phyloP scores from a whole-genome alignment of 352 stramenopile species.

The Phytopythium chamaehyphon region DNA sequence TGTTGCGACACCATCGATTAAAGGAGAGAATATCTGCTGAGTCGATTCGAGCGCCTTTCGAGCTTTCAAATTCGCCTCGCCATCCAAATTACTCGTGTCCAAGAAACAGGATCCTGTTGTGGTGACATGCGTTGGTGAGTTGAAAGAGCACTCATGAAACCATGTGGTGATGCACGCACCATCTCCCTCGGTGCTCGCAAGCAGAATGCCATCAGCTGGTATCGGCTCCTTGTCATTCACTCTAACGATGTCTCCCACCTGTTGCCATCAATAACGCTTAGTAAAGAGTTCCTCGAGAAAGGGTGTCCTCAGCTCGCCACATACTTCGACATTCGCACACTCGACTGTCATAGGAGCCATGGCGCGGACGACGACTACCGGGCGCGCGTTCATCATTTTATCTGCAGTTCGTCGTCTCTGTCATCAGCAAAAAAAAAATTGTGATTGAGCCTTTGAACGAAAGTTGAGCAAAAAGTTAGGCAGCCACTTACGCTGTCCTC shows the following conservation, averaged over 20 bases:
- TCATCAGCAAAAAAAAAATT: too few species aligned
- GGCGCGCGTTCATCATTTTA: constrained; percentile 53
- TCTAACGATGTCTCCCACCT: constrained; percentile 84
- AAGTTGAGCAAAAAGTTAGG: neutral
- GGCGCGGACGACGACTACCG: constrained; percentile 51
- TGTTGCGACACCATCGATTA: neutral
- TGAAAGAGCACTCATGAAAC: neutral
- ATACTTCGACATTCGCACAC: constrained; percentile 76
- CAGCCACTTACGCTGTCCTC: constrained; percentile 59
- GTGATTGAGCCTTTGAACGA: too few species aligned
- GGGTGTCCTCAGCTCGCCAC: neutral
- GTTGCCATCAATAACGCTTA: neutral
- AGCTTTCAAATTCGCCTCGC: constrained; percentile 74
- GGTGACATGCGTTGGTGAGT: neutral
- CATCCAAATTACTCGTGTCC: constrained; percentile 80
- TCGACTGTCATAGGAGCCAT: constrained; percentile 51
- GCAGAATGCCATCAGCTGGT: constrained; percentile 89
- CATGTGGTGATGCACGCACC: constrained; percentile 18
- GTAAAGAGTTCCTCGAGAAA: too few species aligned
- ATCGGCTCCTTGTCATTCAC: constrained; percentile 85
- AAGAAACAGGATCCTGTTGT: constrained; percentile 65
- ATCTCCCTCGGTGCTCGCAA: constrained; percentile 80
- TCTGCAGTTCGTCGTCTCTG: constrained; percentile 55
- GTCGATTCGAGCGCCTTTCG: constrained; percentile 47
- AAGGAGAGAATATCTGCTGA: constrained; percentile 9